Base-by-base conservation (phyloP, 2,329 filamentous ascomycete species). In the Trichophyton benhamiae region DNA sequence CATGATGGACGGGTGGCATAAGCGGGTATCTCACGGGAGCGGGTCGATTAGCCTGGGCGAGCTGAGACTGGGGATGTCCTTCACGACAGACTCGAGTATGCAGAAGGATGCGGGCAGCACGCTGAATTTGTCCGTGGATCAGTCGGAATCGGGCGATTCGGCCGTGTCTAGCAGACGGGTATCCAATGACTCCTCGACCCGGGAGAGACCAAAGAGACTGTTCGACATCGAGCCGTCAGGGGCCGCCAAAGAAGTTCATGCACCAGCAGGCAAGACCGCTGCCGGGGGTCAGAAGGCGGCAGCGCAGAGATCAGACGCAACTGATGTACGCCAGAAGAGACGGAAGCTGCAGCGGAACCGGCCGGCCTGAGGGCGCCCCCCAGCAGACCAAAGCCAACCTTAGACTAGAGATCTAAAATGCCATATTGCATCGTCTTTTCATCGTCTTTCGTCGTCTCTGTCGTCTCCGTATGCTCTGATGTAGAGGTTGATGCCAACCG, bases 1-100 rank as follows among this genome's bases (percentile, higher is more conserved):
- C 41, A 84, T 99, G 76, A 95, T 99, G 78, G 89, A 96, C 66
- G 86, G 88, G 38, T 97, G 94, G 92, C 86, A 91, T 63, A 87
- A 85, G 71, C 83, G 89, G 48, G 90, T 96, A 83, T 70, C 72
- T 6, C 69, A 77, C 44, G 74, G 73, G 13, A 73, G 76, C 38
- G 72, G 74, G 53, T 74, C 72, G 2, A 68, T 78, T 15, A 73
- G 75, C 38, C 70, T 75, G 6, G 74, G 78, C 22, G 75, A 77
- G 60, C 66, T 79, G 36, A 73, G 72, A 49, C 70, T 71, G 60
- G 75, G 75, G 22, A 70, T 77, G 69, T 72, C 70, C n/a, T 72
- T 79, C n/a, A 20, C 38, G 13, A 46, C 57, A 7, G 57, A 59
- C 20, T 33, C 55, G 61, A 64, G 64, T 61, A 61, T 57, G 60